phyloP scores from a whole-genome alignment of 2,329 filamentous ascomycete genomes.

The Sporothrix curviconia region DNA sequence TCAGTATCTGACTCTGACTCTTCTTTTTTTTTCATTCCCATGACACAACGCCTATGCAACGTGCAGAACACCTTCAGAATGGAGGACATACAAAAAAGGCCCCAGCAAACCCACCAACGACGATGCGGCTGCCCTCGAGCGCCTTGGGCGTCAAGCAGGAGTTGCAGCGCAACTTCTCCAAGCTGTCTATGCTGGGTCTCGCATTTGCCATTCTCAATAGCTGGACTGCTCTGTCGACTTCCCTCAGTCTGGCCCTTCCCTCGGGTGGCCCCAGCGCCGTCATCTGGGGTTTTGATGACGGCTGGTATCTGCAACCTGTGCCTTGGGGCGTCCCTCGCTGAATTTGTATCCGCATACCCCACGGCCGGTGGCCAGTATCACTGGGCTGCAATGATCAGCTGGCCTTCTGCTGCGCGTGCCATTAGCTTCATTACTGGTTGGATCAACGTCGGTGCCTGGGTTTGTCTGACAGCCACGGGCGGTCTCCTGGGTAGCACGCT shows the following conservation, averaged over 20 bases:
- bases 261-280: constrained; percentile 63
- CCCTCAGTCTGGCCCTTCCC: constrained; percentile 48
- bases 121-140: constrained; percentile 36
- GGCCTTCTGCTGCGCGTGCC: constrained; percentile 52
- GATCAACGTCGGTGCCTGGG: constrained; percentile 68
- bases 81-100: constrained; percentile 7
- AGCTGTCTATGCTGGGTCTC: constrained; percentile 41
- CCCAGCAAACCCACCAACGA: constrained; percentile 6
- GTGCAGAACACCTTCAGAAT: neutral
- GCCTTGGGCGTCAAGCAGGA: constrained; percentile 44
- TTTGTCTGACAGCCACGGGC: constrained; percentile 61
- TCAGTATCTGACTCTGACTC: neutral
- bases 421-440: constrained; percentile 67
- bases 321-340: constrained; percentile 61
- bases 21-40: neutral
- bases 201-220: constrained; percentile 45
- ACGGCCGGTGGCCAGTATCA: constrained; percentile 61
- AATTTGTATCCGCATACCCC: constrained; percentile 61
- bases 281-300: constrained; percentile 62
- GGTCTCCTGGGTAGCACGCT: constrained; percentile 62
- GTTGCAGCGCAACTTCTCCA: constrained; percentile 44
- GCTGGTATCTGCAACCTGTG: constrained; percentile 64
- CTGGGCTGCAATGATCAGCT: constrained; percentile 62
- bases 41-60: neutral
- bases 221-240: constrained; percentile 44